These are phyloP conservation scores for Tetracladium marchalianum DNA, from an alignment of 495 filamentous ascomycete genomes.

Conservation along the genomic window DNA sequence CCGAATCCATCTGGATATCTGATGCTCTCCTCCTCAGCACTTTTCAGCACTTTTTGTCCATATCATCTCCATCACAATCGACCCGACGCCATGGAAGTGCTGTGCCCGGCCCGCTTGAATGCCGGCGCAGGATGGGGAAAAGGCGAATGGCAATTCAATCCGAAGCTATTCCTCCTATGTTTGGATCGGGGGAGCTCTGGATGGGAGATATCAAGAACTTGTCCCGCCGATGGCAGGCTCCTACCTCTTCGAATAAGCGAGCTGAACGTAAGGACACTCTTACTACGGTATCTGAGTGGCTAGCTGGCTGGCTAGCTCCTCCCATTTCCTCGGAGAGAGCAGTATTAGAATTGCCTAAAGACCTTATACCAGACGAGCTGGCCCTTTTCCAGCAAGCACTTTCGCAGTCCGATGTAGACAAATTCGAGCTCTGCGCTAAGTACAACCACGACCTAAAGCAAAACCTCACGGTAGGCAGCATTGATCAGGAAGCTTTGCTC, in stretches of 20 bases:
- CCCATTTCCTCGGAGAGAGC: neutral
- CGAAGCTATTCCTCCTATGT: conserved; percentile 21
- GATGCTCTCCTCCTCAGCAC: conserved; percentile 28
- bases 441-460: conserved; percentile 10
- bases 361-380: neutral
- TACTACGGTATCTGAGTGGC: neutral
- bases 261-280: neutral
- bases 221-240: no score
- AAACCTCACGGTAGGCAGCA: conserved; percentile 9
- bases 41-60: conserved; percentile 30
- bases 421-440: neutral
- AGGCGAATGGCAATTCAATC: conserved; percentile 37
- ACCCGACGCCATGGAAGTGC: conserved; percentile 22
- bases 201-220: no score
- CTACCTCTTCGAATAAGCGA: conserved; percentile 23
- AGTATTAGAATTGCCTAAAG: no score
- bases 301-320: neutral
- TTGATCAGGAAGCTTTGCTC: conserved; percentile 3
- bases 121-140: conserved; percentile 39
- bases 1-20: conserved; percentile 33
- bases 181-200: conserved; percentile 14
- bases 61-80: conserved; percentile 12
- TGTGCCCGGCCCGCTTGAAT: conserved; percentile 39
- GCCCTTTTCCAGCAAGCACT: neutral
- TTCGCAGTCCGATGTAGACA: neutral